These are phyloP conservation scores for Exobasidium cylindrosporum DNA, from an alignment of 1,284 basidiomycete species.

Conservation along the genomic window DNA sequence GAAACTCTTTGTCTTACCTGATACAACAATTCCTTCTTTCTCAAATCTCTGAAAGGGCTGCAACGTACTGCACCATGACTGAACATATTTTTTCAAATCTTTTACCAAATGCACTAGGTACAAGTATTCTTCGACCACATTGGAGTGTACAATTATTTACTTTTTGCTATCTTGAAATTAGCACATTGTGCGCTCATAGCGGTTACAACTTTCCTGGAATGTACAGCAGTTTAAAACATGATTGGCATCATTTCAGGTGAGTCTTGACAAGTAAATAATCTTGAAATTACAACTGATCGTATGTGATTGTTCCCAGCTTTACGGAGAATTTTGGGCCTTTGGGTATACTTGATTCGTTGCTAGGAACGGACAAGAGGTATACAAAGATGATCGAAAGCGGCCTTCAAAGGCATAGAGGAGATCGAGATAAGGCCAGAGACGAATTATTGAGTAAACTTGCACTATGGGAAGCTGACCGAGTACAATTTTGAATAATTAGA, in stretches of 20 bases:
- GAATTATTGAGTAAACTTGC: not conserved
- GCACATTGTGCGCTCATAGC: slow-evolving; percentile 18
- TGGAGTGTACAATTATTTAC: slow-evolving; percentile 18
- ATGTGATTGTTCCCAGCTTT: not conserved
- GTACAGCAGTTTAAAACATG: slow-evolving; percentile 16
- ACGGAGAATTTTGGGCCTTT: slow-evolving; percentile 16
- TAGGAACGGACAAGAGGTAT: slow-evolving; percentile 4
- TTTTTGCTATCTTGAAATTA: slow-evolving; percentile 18
- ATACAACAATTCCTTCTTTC: too few species aligned
- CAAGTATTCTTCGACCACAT: slow-evolving; percentile 16
- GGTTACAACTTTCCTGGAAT: slow-evolving; percentile 23
- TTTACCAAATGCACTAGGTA: slow-evolving; percentile 19
- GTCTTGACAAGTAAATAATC: not conserved
- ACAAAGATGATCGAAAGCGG: not conserved
- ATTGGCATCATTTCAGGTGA: slow-evolving; percentile 25
- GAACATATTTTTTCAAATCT: slow-evolving; percentile 25
- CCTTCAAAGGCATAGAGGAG: not conserved
- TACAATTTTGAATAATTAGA: too few species aligned
- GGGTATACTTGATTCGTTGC: slow-evolving; percentile 13
- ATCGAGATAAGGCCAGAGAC: not conserved
- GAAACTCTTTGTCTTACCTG: too few species aligned
- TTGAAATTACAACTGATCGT: not conserved
- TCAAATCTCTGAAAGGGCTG: too few species aligned
- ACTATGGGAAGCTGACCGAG: slow-evolving; percentile 1
- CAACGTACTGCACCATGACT: slow-evolving; percentile 22